These are phyloP conservation scores for Bryopsis sp. DNA, from an alignment of 139 green algal species.

Conservation along the genomic window DNA sequence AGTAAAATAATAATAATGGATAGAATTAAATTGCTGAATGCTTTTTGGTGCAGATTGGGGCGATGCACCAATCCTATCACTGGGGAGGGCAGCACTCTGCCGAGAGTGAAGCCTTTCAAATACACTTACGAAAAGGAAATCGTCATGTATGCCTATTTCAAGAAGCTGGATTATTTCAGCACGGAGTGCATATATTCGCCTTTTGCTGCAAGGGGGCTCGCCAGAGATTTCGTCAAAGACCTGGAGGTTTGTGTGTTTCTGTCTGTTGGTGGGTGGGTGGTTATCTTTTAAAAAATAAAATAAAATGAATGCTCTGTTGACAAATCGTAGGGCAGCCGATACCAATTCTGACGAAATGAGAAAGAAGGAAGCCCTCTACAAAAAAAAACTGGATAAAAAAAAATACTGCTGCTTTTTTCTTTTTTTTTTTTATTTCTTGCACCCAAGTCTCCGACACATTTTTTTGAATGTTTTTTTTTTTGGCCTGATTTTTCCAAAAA, in stretches of 20 bases:
- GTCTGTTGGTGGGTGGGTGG: not conserved
- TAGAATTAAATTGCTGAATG: not conserved
- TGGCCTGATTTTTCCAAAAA: too few species aligned
- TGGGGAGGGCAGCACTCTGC: slow-evolving; percentile 65
- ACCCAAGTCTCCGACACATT: not conserved
- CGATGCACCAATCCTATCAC: slow-evolving; percentile 80
- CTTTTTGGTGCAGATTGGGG: slow-evolving; percentile 45
- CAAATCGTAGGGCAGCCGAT: too few species aligned
- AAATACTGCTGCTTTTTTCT: too few species aligned
- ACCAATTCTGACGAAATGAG: too few species aligned
- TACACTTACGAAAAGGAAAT: slow-evolving; percentile 97
- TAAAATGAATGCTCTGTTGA: too few species aligned
- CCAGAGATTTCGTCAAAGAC: slow-evolving; percentile 93
- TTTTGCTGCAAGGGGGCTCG: slow-evolving; percentile 81
- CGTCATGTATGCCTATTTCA: slow-evolving; percentile 99
- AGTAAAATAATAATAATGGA: not conserved
- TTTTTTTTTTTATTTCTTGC: too few species aligned
- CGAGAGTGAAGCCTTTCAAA: slow-evolving; percentile 94
- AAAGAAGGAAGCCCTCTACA: too few species aligned
- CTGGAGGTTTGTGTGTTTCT: slow-evolving; percentile 71
- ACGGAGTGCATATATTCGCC: slow-evolving; percentile 95
- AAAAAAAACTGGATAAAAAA: too few species aligned
- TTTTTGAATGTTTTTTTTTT: slow-evolving; percentile 13
- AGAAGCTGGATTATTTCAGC: slow-evolving; percentile 95
- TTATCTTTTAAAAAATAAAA: too few species aligned